These are phyloP conservation scores for Cichorium intybus DNA, from an alignment of 140 eudicot genomes.

Conservation along the genomic window DNA sequence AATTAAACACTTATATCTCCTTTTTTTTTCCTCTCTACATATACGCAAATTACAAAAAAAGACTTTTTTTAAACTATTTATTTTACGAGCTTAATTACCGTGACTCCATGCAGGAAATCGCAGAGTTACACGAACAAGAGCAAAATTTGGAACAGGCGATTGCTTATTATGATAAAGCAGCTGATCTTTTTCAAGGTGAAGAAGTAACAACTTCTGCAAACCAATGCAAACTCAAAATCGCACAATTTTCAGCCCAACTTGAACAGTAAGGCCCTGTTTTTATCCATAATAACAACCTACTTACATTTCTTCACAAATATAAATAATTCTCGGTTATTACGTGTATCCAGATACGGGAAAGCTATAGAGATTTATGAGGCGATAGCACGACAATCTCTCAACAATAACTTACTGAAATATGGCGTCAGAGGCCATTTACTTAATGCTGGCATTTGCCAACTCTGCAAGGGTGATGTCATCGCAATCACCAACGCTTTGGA, in stretches of 20 bases:
- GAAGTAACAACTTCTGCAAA: conserved; percentile 62
- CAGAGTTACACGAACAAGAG: conserved; percentile 55
- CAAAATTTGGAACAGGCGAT: conserved; percentile 55
- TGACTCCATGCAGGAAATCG: conserved; percentile 51
- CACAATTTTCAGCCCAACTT: conserved; percentile 63
- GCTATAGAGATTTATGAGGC: conserved; percentile 63
- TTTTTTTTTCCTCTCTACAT: no score
- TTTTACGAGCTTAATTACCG: no score
- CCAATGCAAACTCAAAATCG: conserved; percentile 67
- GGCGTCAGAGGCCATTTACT: conserved; percentile 72
- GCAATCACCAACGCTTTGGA: conserved; percentile 65
- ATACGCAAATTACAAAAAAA: no score
- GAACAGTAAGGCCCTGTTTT: conserved; percentile 53
- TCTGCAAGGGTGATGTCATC: conserved; percentile 53
- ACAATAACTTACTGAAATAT: conserved; percentile 56
- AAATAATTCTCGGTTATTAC: no score
- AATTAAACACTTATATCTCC: no score
- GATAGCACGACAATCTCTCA: conserved; percentile 49
- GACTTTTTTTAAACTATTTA: no score
- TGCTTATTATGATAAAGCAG: conserved; percentile 57
- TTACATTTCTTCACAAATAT: no score
- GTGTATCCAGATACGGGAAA: conserved; percentile 44
- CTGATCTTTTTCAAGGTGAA: conserved; percentile 68
- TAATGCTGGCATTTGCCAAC: conserved; percentile 73
- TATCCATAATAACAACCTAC: no score